phyloP scores from a whole-genome alignment of 1,284 basidiomycete genomes.

The Austroboletus novae-zelandiae region DNA sequence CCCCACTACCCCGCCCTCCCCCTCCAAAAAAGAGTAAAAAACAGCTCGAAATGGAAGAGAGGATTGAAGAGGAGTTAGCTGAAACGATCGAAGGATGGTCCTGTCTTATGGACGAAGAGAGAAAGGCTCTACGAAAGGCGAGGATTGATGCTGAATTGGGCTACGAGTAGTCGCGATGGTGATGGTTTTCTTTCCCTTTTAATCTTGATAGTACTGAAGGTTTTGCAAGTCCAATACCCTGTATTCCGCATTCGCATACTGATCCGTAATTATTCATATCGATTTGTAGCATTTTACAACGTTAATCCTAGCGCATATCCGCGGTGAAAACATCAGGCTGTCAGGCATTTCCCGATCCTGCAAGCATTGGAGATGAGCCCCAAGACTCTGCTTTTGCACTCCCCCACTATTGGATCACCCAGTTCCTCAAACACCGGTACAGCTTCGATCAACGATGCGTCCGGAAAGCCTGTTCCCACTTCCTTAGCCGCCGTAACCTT shows the following conservation, averaged over 20 bases:
- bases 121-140: slow-evolving; percentile 53
- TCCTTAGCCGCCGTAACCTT: slow-evolving; percentile 4
- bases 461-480: slow-evolving; percentile 13
- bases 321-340: too few species aligned
- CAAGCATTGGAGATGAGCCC: slow-evolving; percentile 16
- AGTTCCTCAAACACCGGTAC: slow-evolving; percentile 14
- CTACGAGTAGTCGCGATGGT: slow-evolving; percentile 39
- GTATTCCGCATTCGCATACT: neutral
- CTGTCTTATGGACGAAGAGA: slow-evolving; percentile 60
- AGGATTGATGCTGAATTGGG: slow-evolving; percentile 65
- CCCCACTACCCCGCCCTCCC: slow-evolving; percentile 61
- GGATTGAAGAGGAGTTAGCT: slow-evolving; percentile 73
- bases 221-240: neutral
- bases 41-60: slow-evolving; percentile 68
- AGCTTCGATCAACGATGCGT: slow-evolving; percentile 13
- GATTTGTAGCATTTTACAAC: neutral
- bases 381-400: slow-evolving; percentile 22
- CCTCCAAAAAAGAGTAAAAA: slow-evolving; percentile 74
- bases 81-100: slow-evolving; percentile 74
- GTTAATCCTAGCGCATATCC: neutral
- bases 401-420: slow-evolving; percentile 14
- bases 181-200: neutral
- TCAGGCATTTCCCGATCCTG: too few species aligned
- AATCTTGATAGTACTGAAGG: neutral
- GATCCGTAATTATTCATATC: neutral